Base-by-base conservation (phyloP, 768 basidiomycete genomes). In the Fomitopsis pulvina region DNA sequence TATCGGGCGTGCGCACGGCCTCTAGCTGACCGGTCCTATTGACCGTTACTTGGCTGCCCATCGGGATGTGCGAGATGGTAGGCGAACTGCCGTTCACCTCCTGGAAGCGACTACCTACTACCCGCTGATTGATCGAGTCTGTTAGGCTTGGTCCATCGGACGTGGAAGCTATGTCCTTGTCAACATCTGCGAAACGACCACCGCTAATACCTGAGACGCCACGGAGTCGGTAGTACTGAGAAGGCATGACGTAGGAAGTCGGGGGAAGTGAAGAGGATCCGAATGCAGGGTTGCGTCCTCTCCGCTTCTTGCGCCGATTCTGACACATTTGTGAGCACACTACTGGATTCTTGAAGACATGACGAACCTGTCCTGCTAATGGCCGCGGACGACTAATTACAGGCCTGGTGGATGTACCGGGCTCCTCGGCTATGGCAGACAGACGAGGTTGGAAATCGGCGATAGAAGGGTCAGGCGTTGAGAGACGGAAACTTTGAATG, bases 211-310 rank as follows among this genome's bases (percentile, higher is more conserved):
- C 81, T 45, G 71, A 74, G 3, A 86, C 71, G 22, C 74, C 70
- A 21, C 81, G 75, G 27, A 91, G 74, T 60, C 84, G 83, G 69
- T 91, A 91, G 62, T 85, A 91, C 48, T 82, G 78, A 5, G 83
- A 86, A 6, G 87, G 87, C 4, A 85, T 85, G 8, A 89, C 80
- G 58, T 88, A 91, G 4, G 85, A 84, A 16, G 83, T 83, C 3
- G 87, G 87, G 1, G 84, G 75, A 14, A 83, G 74, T n/a, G 83
- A 84, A 5, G 83, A 82, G 3, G 81, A 73, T 0, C 75, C 83
- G 55, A 72, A 78, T 2, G 83, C 81, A n/a, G 80, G 79, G 56
- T 85, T 84, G 14, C 69, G 57, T 39, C 73, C 62, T 30, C 77
- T 71, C 25, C 78, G 75, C 24, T 77, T 72, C 21, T 71, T 66